Conservation (phyloP, 495 filamentous ascomycete genomes). For the Pseudevernia furfuracea region DNA sequence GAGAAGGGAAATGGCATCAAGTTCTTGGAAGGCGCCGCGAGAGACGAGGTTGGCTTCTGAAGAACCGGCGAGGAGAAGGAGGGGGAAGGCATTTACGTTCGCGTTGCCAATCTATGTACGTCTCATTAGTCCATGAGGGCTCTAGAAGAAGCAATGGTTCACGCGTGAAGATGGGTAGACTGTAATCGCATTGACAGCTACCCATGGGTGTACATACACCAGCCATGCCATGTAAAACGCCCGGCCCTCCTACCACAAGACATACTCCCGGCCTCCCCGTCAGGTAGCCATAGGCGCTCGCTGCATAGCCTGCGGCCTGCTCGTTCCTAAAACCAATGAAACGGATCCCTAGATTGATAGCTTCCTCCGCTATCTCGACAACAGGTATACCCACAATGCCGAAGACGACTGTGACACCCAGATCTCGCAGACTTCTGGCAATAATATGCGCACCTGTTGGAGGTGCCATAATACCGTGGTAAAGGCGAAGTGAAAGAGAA, state of each 20-base stretch:
- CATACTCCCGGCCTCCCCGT: slow-evolving; percentile 55
- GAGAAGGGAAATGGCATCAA: slow-evolving; percentile 52
- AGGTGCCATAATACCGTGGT: slow-evolving; percentile 28
- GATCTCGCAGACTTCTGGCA: slow-evolving; percentile 47
- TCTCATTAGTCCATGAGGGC: neutral
- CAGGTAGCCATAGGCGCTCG: slow-evolving; percentile 57
- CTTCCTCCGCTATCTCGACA: slow-evolving; percentile 57
- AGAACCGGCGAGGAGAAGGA: slow-evolving; percentile 52
- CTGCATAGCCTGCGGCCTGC: slow-evolving; percentile 57
- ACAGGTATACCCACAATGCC: slow-evolving; percentile 60
- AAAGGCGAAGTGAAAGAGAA: neutral
- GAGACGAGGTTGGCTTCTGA: slow-evolving; percentile 46
- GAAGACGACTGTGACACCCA: slow-evolving; percentile 53
- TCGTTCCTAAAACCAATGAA: slow-evolving; percentile 63
- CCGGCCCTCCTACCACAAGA: slow-evolving; percentile 58
- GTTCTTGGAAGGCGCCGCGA: slow-evolving; percentile 56
- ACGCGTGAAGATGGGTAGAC: neutral
- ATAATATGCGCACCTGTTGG: slow-evolving; percentile 51
- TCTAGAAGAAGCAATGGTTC: neutral
- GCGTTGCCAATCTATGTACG: slow-evolving; percentile 45
- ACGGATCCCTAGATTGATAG: slow-evolving; percentile 53
- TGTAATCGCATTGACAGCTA: neutral
- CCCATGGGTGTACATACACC: slow-evolving; percentile 36
- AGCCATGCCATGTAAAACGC: slow-evolving; percentile 55
- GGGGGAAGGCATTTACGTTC: slow-evolving; percentile 50